These are phyloP conservation scores for Lachnellula willkommii DNA, from an alignment of 2,329 filamentous ascomycete species.

Conservation along the genomic window DNA sequence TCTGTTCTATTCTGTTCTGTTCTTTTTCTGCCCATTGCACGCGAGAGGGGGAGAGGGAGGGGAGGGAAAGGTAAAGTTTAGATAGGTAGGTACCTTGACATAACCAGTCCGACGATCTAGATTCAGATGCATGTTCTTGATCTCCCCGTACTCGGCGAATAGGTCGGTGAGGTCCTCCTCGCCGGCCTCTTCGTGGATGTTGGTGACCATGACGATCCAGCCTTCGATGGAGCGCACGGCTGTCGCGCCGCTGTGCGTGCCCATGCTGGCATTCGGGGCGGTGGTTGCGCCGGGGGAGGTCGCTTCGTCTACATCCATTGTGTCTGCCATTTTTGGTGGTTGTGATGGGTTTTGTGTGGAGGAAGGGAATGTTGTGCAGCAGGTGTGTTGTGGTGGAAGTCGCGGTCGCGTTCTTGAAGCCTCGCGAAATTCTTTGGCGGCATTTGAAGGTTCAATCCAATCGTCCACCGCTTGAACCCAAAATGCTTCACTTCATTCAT, in stretches of 20 bases:
- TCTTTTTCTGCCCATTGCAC: no score
- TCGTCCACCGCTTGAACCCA: no score
- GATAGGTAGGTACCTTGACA: conserved; percentile 59
- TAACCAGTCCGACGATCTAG: conserved; percentile 78
- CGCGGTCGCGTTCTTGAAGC: background rate
- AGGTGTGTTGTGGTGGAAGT: background rate
- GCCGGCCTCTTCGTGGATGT: conserved; percentile 81
- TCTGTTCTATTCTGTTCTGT: background rate
- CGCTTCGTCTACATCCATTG: conserved; percentile 40
- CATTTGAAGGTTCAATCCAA: no score
- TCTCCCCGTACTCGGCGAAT: conserved; percentile 80
- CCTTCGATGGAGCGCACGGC: conserved; percentile 84
- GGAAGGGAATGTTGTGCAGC: background rate
- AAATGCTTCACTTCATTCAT: no score
- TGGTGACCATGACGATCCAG: conserved; percentile 83
- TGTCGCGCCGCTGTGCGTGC: conserved; percentile 67
- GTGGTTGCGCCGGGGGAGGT: conserved; percentile 44
- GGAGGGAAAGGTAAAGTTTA: no score
- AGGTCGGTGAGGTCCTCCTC: conserved; percentile 77
- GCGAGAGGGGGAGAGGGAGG: background rate
- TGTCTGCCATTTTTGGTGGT: conserved; percentile 37
- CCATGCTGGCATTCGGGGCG: conserved; percentile 58
- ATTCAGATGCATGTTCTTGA: conserved; percentile 82
- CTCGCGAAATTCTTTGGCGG: background rate
- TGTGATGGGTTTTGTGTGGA: background rate